Evolutionary conservation across 1,284 basidiomycete species (phyloP).

Genomic region (Cerrena zonata): DNA sequence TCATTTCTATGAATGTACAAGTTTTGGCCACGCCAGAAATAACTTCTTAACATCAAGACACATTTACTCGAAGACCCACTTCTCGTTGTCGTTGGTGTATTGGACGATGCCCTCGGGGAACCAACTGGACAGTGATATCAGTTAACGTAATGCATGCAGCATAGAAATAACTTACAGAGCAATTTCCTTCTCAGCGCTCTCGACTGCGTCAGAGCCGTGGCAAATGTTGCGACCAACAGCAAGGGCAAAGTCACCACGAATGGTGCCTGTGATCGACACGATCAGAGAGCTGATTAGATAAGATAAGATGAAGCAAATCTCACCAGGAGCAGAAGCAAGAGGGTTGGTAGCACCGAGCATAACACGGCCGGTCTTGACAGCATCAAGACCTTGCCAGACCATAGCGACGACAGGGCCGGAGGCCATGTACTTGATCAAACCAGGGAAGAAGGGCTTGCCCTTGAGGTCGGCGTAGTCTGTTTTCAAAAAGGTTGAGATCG

Average conservation of each 20-base stretch:
- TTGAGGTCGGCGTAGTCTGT: conserved; percentile 91
- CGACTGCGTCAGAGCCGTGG: conserved; percentile 90
- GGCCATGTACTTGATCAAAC: conserved; percentile 90
- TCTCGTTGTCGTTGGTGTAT: conserved; percentile 64
- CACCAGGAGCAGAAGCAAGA: conserved; percentile 80
- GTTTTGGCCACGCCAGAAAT: not conserved
- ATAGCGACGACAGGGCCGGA: conserved; percentile 94
- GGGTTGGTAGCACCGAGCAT: conserved; percentile 99
- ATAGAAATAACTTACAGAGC: conserved; percentile 55
- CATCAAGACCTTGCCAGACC: conserved; percentile 96
- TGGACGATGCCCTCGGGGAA: conserved; percentile 80
- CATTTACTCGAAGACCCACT: conserved; percentile 81
- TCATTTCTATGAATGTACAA: conserved; percentile 2
- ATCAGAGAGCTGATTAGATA: not conserved
- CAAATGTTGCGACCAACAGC: conserved; percentile 91
- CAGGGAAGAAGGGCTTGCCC: conserved; percentile 88
- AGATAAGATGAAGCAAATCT: conserved; percentile 14
- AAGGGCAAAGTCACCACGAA: conserved; percentile 90
- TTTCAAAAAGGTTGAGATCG: conserved; percentile 4
- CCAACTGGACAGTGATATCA: conserved; percentile 48
- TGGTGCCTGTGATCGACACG: conserved; percentile 52
- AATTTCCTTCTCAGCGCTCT: conserved; percentile 89
- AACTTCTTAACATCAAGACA: conserved; percentile 1
- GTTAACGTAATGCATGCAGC: not conserved
- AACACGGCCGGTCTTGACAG: conserved; percentile 91